A percentile compares a stretch with the other conserved stretches of the same genome.
Evolutionary conservation across 192 early-diverging fungal species (phyloP).

Genomic region (Backusella morwellensis): DNA sequence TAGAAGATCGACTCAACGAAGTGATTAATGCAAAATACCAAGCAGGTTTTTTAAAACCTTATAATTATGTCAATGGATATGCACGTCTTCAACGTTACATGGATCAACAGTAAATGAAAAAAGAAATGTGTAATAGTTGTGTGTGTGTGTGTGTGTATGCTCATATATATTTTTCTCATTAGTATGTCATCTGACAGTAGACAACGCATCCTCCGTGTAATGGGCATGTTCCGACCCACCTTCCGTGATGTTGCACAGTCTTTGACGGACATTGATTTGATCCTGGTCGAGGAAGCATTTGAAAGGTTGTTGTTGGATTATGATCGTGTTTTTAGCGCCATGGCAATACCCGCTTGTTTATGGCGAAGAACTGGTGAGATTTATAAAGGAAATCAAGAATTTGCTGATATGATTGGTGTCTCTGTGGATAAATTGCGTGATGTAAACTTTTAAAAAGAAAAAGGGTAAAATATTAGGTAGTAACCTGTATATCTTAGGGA

Average conservation of each 20-base stretch:
- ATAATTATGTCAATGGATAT: slow-evolving; percentile 94
- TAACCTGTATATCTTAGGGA: slow-evolving; percentile 11
- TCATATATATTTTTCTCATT: background rate
- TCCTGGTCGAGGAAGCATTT: slow-evolving; percentile 95
- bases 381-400: slow-evolving; percentile 95
- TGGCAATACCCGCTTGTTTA: slow-evolving; percentile 92
- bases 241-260: slow-evolving; percentile 87
- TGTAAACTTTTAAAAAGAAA: slow-evolving; percentile 31
- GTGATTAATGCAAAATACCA: slow-evolving; percentile 96
- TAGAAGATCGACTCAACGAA: slow-evolving; percentile 86
- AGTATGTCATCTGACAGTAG: slow-evolving; percentile 70
- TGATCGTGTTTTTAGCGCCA: slow-evolving; percentile 90
- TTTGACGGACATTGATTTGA: slow-evolving; percentile 91
- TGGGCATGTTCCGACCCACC: slow-evolving; percentile 86
- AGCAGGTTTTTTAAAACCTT: slow-evolving; percentile 93
- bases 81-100: slow-evolving; percentile 86
- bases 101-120: slow-evolving; percentile 64
- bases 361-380: slow-evolving; percentile 98
- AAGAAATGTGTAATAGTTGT: background rate
- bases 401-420: slow-evolving; percentile 84
- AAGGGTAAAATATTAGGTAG: slow-evolving; percentile 5
- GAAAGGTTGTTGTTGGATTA: slow-evolving; percentile 94
- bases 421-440: slow-evolving; percentile 82
- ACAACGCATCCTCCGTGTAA: slow-evolving; percentile 81
- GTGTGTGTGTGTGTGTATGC: too few relatives aligned